Percentiles rank a stretch among this genome's conserved stretches.
phyloP scores from a whole-genome alignment of 2,329 filamentous ascomycete genomes.

The Allantophomopsis cytisporea region DNA sequence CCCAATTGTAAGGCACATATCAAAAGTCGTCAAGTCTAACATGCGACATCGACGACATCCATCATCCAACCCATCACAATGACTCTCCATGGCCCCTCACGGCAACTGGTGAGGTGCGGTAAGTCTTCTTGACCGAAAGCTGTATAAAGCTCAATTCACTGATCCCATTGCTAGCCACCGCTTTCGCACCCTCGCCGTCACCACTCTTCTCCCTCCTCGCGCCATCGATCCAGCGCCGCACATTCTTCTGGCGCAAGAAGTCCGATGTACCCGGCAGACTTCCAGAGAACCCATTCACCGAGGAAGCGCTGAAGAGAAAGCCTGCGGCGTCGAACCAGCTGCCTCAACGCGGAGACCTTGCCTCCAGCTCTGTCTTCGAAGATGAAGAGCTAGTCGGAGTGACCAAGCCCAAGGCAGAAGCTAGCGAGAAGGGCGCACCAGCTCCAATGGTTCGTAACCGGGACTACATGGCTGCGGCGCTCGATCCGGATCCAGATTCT shows the following conservation, averaged over 20 bases:
- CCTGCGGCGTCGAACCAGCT: slow-evolving; percentile 17
- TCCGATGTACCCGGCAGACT: slow-evolving; percentile 3
- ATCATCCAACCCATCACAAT: slow-evolving; percentile 24
- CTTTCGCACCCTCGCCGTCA: slow-evolving; percentile 21
- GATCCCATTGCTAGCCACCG: slow-evolving; percentile 12
- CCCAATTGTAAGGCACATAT: too few relatives aligned
- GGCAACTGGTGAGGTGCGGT: slow-evolving; percentile 49
- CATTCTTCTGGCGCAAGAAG: slow-evolving; percentile 7
- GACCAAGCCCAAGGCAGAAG: slow-evolving; percentile 4
- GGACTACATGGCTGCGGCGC: slow-evolving; percentile 42
- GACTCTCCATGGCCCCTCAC: slow-evolving; percentile 50
- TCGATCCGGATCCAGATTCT: slow-evolving; percentile 63
- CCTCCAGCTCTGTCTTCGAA: slow-evolving; percentile 36
- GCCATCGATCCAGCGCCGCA: slow-evolving; percentile 13
- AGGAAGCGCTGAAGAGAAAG: slow-evolving; percentile 34
- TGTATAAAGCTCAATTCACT: not conserved
- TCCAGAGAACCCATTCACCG: slow-evolving; percentile 41
- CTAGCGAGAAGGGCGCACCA: slow-evolving; percentile 13
- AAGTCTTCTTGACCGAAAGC: slow-evolving; percentile 13
- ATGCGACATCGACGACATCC: too few relatives aligned
- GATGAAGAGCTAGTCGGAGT: slow-evolving; percentile 20
- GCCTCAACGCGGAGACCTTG: slow-evolving; percentile 25
- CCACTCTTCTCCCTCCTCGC: slow-evolving; percentile 21
- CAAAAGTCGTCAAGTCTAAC: too few relatives aligned
- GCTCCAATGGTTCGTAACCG: slow-evolving; percentile 23